These are phyloP conservation scores for Simplicillium aogashimaense DNA, from an alignment of 2,329 filamentous ascomycete genomes.

Conservation along the genomic window DNA sequence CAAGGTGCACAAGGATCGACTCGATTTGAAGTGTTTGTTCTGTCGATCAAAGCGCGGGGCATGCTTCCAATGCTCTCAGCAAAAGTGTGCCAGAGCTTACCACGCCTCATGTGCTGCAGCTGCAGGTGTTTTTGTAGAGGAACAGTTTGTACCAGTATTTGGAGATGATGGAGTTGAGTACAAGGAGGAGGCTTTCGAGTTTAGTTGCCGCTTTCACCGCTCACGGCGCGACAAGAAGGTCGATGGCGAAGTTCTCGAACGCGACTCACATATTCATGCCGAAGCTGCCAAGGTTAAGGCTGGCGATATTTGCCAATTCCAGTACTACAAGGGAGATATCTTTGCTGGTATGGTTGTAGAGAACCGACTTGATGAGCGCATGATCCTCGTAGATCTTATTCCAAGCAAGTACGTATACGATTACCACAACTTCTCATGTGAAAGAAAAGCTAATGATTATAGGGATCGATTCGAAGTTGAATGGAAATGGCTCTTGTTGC, in stretches of 20 bases:
- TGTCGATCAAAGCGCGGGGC: conserved; percentile 92
- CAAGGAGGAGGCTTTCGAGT: conserved; percentile 82
- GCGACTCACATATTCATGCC: conserved; percentile 55
- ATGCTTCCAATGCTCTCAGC: conserved; percentile 92
- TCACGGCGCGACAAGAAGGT: conserved; percentile 74
- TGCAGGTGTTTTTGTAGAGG: conserved; percentile 85
- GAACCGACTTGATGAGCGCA: conserved; percentile 68
- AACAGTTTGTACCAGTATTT: conserved; percentile 75
- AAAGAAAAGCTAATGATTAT: conserved; percentile 27
- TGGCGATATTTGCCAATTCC: conserved; percentile 78
- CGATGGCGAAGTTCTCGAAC: conserved; percentile 59
- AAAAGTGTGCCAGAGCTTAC: conserved; percentile 88
- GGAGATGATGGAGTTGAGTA: conserved; percentile 88
- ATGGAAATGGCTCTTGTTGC: conserved; percentile 74
- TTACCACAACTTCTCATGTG: conserved; percentile 1
- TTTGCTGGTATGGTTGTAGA: conserved; percentile 84
- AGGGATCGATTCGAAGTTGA: conserved; percentile 70
- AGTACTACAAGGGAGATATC: conserved; percentile 75
- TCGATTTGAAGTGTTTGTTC: conserved; percentile 89
- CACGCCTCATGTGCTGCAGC: conserved; percentile 91
- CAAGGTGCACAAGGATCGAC: conserved; percentile 75
- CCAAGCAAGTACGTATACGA: conserved; percentile 62
- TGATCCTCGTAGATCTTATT: conserved; percentile 69
- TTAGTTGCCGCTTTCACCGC: conserved; percentile 90
- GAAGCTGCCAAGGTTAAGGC: conserved; percentile 58